Evolutionary conservation across 129 eudicot genomes (phyloP), one percentile per base, ranked within the genome.

Genomic region (Tanacetum coccineum): DNA sequence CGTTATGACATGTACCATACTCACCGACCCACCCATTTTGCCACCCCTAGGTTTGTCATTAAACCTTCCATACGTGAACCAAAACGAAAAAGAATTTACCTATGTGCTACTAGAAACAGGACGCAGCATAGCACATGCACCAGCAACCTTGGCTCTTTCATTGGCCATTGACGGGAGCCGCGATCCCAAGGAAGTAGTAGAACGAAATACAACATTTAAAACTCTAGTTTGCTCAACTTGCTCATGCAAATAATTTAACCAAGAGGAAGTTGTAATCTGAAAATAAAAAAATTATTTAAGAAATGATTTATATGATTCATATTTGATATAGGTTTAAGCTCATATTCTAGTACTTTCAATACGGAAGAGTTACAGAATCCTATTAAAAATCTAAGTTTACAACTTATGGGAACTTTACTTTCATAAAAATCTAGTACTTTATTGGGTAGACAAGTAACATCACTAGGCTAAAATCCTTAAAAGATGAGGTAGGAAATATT

Each of bases 41-140:
- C 70, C 28, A 60, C 51, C 17, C n/a, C 45, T 58, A 66, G 58
- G 73, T 21, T 45, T 4, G 19, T 39, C 13, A 21, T 0, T 39
- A 55, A 13, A 53, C 28, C 14, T 46, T 9, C n/a, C n/a, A n/a
- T n/a, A n/a, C n/a, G n/a, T n/a, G n/a, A n/a, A n/a, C 14, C 49
- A 28, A 47, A 11, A 71, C 4, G 18, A 19, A 45, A 44, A 59
- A 73, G 56, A 49, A 49, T 54, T 30, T 67, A 83, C 99, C 95
- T 87, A 87, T 51, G 96, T 93, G 70, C 99, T 76, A 73, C 92
- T 93, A 26, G 99, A 93, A 66, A 93, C 99, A 25, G 98, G 98
- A 3, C 86, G 85, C 50, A 92, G 78, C 72, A 88, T 82, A 1
- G 99, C 96, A 67, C 96, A 87, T 68, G 99, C 99, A 78, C 89